A percentile compares a stretch with the other conserved stretches of the same genome.
Conservation (phyloP, 306 rosid species). For the Rosa persica region DNA sequence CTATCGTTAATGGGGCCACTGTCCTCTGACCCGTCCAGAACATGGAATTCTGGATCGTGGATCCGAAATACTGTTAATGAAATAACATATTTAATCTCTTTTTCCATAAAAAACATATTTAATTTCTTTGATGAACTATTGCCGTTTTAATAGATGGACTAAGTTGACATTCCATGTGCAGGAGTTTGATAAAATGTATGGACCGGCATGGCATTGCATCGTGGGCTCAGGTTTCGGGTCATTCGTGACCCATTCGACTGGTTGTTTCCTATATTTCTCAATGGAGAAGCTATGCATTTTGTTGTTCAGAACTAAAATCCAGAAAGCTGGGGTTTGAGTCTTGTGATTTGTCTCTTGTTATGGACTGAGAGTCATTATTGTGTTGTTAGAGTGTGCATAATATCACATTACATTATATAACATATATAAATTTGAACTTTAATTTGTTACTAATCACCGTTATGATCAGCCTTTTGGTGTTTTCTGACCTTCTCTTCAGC, state of each 20-base stretch:
- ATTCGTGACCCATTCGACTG: constrained; percentile 91
- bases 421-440: neutral
- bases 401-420: neutral
- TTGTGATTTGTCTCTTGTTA: neutral
- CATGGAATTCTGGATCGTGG: constrained; percentile 18
- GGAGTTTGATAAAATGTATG: constrained; percentile 93
- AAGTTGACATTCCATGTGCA: constrained; percentile 25
- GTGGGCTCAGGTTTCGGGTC: constrained; percentile 97
- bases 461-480: neutral
- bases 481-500: too few relatives aligned
- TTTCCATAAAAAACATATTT: too few relatives aligned
- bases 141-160: neutral
- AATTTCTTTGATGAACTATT: too few relatives aligned
- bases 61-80: neutral
- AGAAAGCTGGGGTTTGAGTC: constrained; percentile 54
- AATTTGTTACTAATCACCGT: neutral
- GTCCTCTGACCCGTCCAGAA: neutral
- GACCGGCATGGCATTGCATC: constrained; percentile 99
- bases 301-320: constrained; percentile 76
- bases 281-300: constrained; percentile 78
- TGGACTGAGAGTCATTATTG: neutral
- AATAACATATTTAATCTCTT: neutral
- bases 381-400: constrained; percentile 14
- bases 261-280: constrained; percentile 87
- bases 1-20: constrained; percentile 22